Evolutionary conservation across 2,329 filamentous ascomycete species (phyloP).

Genomic region (Setomelanomma holmii): DNA sequence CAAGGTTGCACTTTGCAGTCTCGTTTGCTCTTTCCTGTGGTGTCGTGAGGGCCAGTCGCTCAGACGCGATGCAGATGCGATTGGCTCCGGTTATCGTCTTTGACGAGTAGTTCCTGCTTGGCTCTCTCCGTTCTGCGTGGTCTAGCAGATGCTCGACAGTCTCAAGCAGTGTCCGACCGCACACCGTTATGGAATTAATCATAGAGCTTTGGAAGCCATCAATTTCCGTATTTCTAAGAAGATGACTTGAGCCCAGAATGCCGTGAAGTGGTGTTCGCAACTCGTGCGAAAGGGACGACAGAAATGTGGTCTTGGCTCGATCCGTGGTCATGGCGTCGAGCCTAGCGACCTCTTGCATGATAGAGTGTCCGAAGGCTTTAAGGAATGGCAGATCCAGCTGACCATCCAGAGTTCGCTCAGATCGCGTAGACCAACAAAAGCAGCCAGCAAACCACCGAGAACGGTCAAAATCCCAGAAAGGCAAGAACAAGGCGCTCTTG

Average conservation of each 20-base stretch:
- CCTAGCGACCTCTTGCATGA: conserved; percentile 62
- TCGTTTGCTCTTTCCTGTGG: neutral
- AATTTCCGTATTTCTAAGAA: conserved; percentile 53
- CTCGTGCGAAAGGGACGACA: conserved; percentile 60
- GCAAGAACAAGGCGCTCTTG: conserved; percentile 34
- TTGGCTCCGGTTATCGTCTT: conserved; percentile 22
- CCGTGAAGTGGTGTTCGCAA: conserved; percentile 53
- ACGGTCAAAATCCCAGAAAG: conserved; percentile 39
- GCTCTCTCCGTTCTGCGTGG: conserved; percentile 23
- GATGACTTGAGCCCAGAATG: conserved; percentile 53
- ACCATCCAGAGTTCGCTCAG: conserved; percentile 21
- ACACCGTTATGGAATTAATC: conserved; percentile 49
- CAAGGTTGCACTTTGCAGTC: conserved; percentile 13
- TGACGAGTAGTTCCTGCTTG: conserved; percentile 46
- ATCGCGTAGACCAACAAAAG: conserved; percentile 30
- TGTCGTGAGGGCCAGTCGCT: conserved; percentile 26
- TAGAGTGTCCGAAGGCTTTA: conserved; percentile 49
- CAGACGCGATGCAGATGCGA: conserved; percentile 28
- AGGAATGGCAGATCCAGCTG: conserved; percentile 29
- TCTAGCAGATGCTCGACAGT: conserved; percentile 37
- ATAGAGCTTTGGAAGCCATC: conserved; percentile 52
- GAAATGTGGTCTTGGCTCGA: conserved; percentile 57
- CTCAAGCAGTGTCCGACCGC: conserved; percentile 58
- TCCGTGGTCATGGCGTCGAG: conserved; percentile 47
- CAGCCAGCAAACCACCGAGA: conserved; percentile 35